A percentile compares a stretch with the other conserved stretches of the same genome.
phyloP scores from a whole-genome alignment of 1,284 basidiomycete species.

The Boletus holoroseus region DNA sequence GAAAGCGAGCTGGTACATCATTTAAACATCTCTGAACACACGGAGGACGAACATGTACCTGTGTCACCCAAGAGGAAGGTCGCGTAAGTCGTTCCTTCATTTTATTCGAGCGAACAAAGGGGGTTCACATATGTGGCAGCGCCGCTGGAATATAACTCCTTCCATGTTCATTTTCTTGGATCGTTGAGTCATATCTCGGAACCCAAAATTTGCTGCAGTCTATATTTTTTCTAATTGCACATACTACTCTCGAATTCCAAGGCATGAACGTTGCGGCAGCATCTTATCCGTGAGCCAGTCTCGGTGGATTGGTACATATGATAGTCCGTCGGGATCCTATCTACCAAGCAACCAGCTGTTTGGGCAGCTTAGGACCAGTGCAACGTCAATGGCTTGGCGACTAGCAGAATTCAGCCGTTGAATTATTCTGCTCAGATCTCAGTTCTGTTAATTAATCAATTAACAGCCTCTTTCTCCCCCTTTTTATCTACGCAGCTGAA shows the following conservation, averaged over 20 bases:
- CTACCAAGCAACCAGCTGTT: not conserved
- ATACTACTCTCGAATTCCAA: conserved; percentile 2
- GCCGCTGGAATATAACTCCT: conserved; percentile 16
- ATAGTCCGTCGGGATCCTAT: not conserved
- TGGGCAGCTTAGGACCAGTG: not conserved
- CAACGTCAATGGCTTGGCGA: not conserved
- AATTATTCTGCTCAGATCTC: not conserved
- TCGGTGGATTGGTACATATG: not conserved
- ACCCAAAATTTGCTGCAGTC: conserved; percentile 4
- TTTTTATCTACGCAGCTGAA: conserved; percentile 9
- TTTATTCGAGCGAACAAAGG: not conserved
- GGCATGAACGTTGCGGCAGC: not conserved
- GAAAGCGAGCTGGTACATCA: conserved; percentile 21
- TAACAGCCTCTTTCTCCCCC: not conserved
- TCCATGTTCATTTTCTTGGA: conserved; percentile 4
- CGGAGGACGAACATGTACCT: conserved; percentile 8
- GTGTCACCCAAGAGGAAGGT: conserved; percentile 16
- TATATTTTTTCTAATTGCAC: conserved; percentile 15
- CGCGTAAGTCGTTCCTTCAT: conserved; percentile 18
- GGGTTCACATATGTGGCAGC: conserved; percentile 15
- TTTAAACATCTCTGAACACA: not conserved
- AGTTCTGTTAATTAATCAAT: conserved; percentile 4
- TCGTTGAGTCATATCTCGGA: conserved; percentile 6
- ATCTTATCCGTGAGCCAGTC: not conserved
- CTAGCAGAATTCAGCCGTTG: not conserved